phyloP scores from a whole-genome alignment of 768 basidiomycete genomes.

The Lentinula raphanica region DNA sequence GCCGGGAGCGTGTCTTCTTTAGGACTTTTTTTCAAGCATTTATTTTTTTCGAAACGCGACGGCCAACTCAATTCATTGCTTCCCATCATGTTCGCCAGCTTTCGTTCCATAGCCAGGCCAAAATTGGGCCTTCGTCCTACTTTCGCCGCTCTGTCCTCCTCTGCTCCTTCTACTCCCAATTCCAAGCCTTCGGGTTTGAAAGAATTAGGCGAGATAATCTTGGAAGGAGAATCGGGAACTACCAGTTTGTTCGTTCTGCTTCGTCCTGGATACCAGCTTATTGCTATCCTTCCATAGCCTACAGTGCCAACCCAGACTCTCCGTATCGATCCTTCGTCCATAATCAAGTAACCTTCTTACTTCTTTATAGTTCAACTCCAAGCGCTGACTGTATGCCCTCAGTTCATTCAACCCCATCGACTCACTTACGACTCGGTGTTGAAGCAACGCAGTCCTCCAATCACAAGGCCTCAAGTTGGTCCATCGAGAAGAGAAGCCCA shows the following conservation, averaged over 20 bases:
- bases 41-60: not conserved
- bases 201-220: not conserved
- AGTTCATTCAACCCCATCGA: constrained; percentile 47
- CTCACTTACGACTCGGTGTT: constrained; percentile 33
- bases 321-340: constrained; percentile 17
- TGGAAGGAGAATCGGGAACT: not conserved
- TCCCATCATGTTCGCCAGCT: not conserved
- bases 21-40: not conserved
- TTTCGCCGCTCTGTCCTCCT: not conserved
- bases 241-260: not conserved
- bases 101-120: not conserved
- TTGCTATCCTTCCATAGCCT: constrained; percentile 7
- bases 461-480: constrained; percentile 29
- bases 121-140: not conserved
- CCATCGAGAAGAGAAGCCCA: constrained; percentile 52
- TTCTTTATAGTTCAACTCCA: not conserved
- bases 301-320: constrained; percentile 2
- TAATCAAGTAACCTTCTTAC: constrained; percentile 14
- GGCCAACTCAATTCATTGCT: not conserved
- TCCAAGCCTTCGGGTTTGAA: not conserved
- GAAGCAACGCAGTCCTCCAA: constrained; percentile 14
- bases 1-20: not conserved
- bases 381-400: not conserved
- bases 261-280: not conserved
- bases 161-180: not conserved